A percentile compares a stretch with the other conserved stretches of the same genome.
Evolutionary conservation across 768 basidiomycete genomes (phyloP).

Genomic region (Russula sp.): DNA sequence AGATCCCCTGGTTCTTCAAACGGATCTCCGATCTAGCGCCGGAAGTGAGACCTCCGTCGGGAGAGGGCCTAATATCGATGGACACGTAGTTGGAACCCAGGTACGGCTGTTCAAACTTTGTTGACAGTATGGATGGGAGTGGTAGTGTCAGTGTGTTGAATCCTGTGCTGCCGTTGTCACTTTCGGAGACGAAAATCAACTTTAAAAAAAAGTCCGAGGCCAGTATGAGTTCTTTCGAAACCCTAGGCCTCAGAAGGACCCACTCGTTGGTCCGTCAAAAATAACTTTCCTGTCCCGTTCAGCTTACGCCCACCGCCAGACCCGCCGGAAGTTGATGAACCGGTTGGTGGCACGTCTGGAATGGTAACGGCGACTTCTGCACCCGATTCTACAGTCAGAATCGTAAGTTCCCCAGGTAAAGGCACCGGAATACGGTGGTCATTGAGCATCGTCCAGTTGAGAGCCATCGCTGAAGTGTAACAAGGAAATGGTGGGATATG

Average conservation of each 20-base stretch:
- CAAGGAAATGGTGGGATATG: neutral
- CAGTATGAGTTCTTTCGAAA: neutral
- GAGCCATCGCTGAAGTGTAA: slow-evolving; percentile 36
- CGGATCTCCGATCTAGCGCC: slow-evolving; percentile 63
- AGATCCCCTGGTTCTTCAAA: slow-evolving; percentile 60
- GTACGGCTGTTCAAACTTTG: slow-evolving; percentile 69
- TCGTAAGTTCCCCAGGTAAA: slow-evolving; percentile 51
- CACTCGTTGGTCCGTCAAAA: slow-evolving; percentile 71
- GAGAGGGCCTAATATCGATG: slow-evolving; percentile 59
- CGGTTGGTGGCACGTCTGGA: slow-evolving; percentile 44
- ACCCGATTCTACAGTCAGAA: slow-evolving; percentile 48
- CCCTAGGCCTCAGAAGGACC: slow-evolving; percentile 23
- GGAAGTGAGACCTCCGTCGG: slow-evolving; percentile 55
- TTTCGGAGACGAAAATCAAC: slow-evolving; percentile 49
- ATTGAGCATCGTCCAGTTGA: slow-evolving; percentile 71
- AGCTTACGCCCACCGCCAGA: slow-evolving; percentile 50
- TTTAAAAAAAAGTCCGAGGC: slow-evolving; percentile 25
- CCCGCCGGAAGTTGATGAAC: slow-evolving; percentile 39
- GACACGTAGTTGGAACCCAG: slow-evolving; percentile 61
- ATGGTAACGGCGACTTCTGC: slow-evolving; percentile 53
- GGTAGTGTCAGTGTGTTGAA: slow-evolving; percentile 48
- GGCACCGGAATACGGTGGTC: slow-evolving; percentile 53
- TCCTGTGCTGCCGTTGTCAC: slow-evolving; percentile 20
- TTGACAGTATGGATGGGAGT: slow-evolving; percentile 54
- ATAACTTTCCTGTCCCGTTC: slow-evolving; percentile 50